Evolutionary conservation across 768 basidiomycete genomes (phyloP), one percentile per base, ranked within the genome.

Genomic region (Mycena indigotica): DNA sequence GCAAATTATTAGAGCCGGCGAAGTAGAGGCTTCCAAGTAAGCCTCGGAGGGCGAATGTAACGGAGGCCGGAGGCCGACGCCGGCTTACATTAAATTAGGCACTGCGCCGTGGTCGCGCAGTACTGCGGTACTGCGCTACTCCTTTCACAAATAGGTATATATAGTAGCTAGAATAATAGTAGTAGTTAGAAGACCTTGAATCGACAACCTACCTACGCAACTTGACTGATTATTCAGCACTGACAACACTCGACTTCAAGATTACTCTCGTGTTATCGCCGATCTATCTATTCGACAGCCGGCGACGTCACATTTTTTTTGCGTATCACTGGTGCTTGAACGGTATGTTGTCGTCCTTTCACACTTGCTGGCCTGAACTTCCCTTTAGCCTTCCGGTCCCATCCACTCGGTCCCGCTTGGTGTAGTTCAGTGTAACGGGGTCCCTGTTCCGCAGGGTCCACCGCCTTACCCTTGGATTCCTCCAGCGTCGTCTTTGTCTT

Each of bases 111-210:
- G n/a, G n/a, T n/a, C n/a, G n/a, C n/a, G n/a, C n/a, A n/a, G n/a
- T n/a, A n/a, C n/a, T n/a, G n/a, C n/a, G n/a, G n/a, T n/a, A n/a
- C n/a, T n/a, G n/a, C n/a, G n/a, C n/a, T n/a, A n/a, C n/a, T n/a
- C n/a, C n/a, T n/a, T n/a, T n/a, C n/a, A n/a, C n/a, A n/a, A n/a
- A 44, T 21, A 44, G 35, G 41, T 44, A 44, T 44, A 44, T 44
- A 44, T 16, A 44, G 41, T 16, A 15, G 5, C 13, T 44, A 16
- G 15, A 44, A 21, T 44, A 21, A 16, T 44, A 6, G n/a, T 44
- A 44, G 41, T 44, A 13, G 8, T 13, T 44, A 44, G 41, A 8
- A 8, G 15, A 8, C 6, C 21, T 23, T 6, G 41, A 44, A 44
- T 44, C 41, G 41, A 44, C 41, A 6, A 13, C 41, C n/a, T 44